phyloP scores from a whole-genome alignment of 83 land plant species.

The Thuja plicata region DNA sequence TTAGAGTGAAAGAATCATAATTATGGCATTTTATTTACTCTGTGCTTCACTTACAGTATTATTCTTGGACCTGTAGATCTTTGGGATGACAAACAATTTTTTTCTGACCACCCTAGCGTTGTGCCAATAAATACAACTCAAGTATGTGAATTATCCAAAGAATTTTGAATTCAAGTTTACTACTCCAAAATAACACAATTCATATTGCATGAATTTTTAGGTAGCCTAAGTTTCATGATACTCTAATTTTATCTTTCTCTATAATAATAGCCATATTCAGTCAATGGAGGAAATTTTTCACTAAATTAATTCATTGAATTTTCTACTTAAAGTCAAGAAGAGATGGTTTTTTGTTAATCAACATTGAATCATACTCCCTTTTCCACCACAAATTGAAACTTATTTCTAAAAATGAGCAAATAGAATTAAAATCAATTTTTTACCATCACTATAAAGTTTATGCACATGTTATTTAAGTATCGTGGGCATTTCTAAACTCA shows the following conservation, averaged over 20 bases:
- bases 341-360: background rate
- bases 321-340: background rate
- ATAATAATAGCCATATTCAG: background rate
- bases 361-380: background rate
- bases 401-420: background rate
- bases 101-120: too few relatives aligned
- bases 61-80: too few relatives aligned
- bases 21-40: too few relatives aligned
- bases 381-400: background rate
- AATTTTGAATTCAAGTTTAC: too few relatives aligned
- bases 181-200: too few relatives aligned
- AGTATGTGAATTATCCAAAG: too few relatives aligned
- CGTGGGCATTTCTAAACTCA: background rate
- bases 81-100: too few relatives aligned
- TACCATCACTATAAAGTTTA: background rate
- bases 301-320: background rate
- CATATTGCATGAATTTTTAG: background rate
- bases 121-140: too few relatives aligned
- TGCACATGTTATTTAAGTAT: background rate
- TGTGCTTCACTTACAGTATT: too few relatives aligned
- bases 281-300: background rate
- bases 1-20: too few relatives aligned
- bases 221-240: background rate
- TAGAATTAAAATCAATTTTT: background rate
- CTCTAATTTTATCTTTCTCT: background rate